Evolutionary conservation across 148 eudicot genomes (phyloP).

Genomic region (Rhododendron williamsianum): DNA sequence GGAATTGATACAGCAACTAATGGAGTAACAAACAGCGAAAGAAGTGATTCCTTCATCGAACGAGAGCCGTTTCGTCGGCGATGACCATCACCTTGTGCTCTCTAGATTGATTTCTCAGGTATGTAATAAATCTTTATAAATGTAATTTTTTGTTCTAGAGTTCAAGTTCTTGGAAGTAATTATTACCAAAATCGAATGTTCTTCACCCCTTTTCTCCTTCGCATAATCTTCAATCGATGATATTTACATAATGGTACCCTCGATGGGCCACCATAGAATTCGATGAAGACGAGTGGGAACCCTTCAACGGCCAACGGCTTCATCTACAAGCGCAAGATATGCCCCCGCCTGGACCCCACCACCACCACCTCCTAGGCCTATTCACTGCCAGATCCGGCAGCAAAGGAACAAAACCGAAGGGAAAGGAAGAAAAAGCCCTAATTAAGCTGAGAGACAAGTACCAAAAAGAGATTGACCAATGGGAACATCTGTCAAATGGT

Average conservation of each 20-base stretch:
- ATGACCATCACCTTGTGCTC: constrained; percentile 24
- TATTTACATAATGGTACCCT: no score
- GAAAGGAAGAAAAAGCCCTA: constrained; percentile 41
- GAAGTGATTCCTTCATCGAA: not conserved
- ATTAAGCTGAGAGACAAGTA: constrained; percentile 46
- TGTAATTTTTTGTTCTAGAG: not conserved
- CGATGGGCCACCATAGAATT: constrained; percentile 1
- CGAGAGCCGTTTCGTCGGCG: not conserved
- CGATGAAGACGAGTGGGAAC: constrained; percentile 50
- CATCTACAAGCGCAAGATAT: constrained; percentile 57
- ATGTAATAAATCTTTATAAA: not conserved
- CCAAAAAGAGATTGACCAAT: constrained; percentile 40
- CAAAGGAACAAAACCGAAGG: constrained; percentile 30
- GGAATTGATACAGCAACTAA: constrained; percentile 33
- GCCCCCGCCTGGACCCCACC: constrained; percentile 35
- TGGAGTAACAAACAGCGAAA: constrained; percentile 22
- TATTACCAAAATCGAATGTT: not conserved
- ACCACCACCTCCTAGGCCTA: constrained; percentile 5
- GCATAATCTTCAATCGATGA: no score
- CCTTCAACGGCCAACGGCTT: constrained; percentile 61
- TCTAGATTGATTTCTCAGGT: constrained; percentile 49
- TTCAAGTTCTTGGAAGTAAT: not conserved
- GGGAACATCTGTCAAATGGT: constrained; percentile 60
- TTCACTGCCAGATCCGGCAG: constrained; percentile 46
- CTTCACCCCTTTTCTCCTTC: no score